Base-by-base conservation (phyloP, 2,329 filamentous ascomycete genomes). In the Xylaria sp. region DNA sequence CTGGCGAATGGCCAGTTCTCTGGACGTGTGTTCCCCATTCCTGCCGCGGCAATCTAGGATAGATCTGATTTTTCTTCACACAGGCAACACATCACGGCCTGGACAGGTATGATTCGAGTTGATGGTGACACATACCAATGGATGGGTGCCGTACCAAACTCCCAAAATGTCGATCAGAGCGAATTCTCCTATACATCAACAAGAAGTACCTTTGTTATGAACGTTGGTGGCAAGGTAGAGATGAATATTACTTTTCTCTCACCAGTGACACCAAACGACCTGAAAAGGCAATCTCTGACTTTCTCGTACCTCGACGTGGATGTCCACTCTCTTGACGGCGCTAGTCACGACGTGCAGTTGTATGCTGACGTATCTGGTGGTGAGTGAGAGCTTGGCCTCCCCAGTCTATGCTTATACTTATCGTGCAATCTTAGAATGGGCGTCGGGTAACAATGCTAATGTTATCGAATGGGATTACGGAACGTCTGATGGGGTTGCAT, bases 341-440 rank as follows among this genome's bases (percentile, higher is more conserved):
- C 76, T 2, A 73, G 82, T 1, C 92, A 94, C 77, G 80, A 87
- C 51, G 89, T 93, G 1, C 87, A 93, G 75, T 75, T 94, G 4
- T 94, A 94, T 76, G 84, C 90, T 27, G 92, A 94, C 75, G 89
- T 93, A 47, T 90, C 91, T 61, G 90, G 88, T 63, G 89, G 89
- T 91, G 77, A 77, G 85, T 73, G 23, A 53, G 16, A 37, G 59
- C 27, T 35, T 35, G 37, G 9, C 60, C 53, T 27, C 44, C 35
- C 72, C 25, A 67, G 42, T 40, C 40, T 42, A 62, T 51, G 5
- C 18, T 61, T 40, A 5, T 66, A 21, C 69, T 71, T 37, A 71
- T 27, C n/a, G 0, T 32, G 9, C 62, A 37, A 68, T 29, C 18
- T 48, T 67, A 93, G 92, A 94, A 84, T 93, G 90, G 88, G 86